Evolutionary conservation across 768 basidiomycete species (phyloP).

Genomic region (Cystoderma amianthinum): DNA sequence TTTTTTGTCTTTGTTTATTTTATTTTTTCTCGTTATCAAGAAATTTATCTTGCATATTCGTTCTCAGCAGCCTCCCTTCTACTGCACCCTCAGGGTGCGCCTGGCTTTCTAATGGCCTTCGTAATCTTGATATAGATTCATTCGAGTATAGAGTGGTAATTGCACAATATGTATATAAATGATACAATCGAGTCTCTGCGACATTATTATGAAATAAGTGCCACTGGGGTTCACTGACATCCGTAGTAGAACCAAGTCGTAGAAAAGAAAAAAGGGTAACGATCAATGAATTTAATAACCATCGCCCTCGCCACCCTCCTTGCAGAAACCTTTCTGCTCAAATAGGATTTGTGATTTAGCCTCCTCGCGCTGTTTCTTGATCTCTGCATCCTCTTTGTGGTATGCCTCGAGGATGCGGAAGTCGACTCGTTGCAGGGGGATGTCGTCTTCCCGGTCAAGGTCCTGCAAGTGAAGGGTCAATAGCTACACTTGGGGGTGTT

Average conservation of each 20-base stretch:
- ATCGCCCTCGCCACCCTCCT: slow-evolving; percentile 94
- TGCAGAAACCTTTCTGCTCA: slow-evolving; percentile 85
- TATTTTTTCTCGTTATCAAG: not conserved
- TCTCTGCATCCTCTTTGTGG: slow-evolving; percentile 66
- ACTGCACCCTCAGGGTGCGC: no score
- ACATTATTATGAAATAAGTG: no score
- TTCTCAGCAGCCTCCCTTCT: no score
- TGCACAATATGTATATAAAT: not conserved
- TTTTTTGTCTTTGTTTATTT: slow-evolving; percentile 15
- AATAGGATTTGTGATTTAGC: slow-evolving; percentile 76
- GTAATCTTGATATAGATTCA: no score
- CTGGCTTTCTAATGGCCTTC: no score
- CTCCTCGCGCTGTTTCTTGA: slow-evolving; percentile 77
- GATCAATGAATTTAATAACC: slow-evolving; percentile 84
- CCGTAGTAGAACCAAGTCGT: not conserved
- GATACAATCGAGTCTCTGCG: not conserved
- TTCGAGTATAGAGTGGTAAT: no score
- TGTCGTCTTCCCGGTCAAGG: slow-evolving; percentile 86
- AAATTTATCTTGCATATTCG: no score
- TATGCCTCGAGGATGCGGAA: slow-evolving; percentile 63
- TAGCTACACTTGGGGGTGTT: slow-evolving; percentile 1
- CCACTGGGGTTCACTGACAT: not conserved
- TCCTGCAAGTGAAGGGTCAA: slow-evolving; percentile 46
- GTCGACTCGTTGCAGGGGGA: slow-evolving; percentile 71
- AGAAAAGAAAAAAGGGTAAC: no score